These are phyloP conservation scores for Trifolium pratense DNA, from an alignment of 306 rosid genomes.

Conservation along the genomic window DNA sequence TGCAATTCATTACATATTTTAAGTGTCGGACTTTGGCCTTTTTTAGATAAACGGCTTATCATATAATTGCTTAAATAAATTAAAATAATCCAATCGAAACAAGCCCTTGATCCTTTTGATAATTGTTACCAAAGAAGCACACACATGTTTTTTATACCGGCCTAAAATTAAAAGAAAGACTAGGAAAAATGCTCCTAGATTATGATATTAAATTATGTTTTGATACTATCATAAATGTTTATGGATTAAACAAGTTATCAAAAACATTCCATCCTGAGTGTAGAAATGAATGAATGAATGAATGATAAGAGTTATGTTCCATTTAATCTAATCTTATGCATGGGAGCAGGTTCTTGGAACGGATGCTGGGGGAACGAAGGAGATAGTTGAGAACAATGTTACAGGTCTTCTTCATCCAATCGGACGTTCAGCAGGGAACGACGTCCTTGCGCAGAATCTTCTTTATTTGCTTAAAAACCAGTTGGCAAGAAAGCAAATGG, in stretches of 20 bases:
- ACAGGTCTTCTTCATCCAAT: slow-evolving; percentile 91
- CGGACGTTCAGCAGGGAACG: slow-evolving; percentile 65
- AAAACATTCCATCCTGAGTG: not conserved
- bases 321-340: slow-evolving; percentile 36
- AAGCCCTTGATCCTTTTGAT: slow-evolving; percentile 1
- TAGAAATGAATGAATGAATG: slow-evolving; percentile 24
- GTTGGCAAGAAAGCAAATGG: slow-evolving; percentile 74
- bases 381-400: slow-evolving; percentile 83
- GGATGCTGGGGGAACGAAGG: slow-evolving; percentile 86
- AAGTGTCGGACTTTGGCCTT: not conserved
- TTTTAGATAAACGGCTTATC: not conserved
- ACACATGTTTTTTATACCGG: not conserved
- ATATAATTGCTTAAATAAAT: not conserved
- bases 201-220: not conserved
- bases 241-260: not conserved
- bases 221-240: not conserved
- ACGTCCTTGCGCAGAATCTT: slow-evolving; percentile 63
- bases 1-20: not conserved
- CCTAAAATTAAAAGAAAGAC: not conserved
- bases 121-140: slow-evolving; percentile 1
- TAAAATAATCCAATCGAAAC: not conserved
- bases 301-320: slow-evolving; percentile 3
- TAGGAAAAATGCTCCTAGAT: not conserved
- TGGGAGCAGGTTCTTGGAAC: slow-evolving; percentile 83
- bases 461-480: slow-evolving; percentile 69